phyloP scores from a whole-genome alignment of 1,284 basidiomycete genomes.

The Moesziomyces antarcticus region DNA sequence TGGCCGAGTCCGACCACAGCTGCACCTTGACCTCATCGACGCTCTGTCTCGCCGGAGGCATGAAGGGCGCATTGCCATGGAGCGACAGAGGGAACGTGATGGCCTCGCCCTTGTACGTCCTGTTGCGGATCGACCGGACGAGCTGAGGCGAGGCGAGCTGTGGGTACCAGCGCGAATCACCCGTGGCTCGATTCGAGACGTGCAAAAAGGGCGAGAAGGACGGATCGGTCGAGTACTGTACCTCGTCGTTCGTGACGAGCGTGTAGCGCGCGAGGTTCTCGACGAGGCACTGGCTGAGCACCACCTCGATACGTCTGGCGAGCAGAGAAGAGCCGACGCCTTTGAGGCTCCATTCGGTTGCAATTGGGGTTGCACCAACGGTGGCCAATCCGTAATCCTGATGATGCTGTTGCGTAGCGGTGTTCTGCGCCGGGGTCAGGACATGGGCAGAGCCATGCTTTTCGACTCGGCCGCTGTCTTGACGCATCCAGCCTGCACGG shows the following conservation, averaged over 20 bases:
- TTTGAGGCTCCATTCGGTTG: constrained; percentile 41
- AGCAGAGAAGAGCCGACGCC: constrained; percentile 50
- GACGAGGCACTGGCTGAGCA: constrained; percentile 36
- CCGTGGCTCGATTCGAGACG: constrained; percentile 45
- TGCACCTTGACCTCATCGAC: constrained; percentile 39
- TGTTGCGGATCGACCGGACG: constrained; percentile 15
- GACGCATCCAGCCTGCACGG: constrained; percentile 39
- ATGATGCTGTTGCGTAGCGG: constrained; percentile 14
- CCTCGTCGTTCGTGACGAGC: constrained; percentile 14
- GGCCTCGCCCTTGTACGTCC: constrained; percentile 11
- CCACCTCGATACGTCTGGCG: constrained; percentile 44
- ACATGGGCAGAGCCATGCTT: constrained; percentile 16
- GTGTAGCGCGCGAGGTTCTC: constrained; percentile 26
- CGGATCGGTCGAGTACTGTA: constrained; percentile 13
- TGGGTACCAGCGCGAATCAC: constrained; percentile 59
- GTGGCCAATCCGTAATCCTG: constrained; percentile 12
- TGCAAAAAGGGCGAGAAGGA: constrained; percentile 56
- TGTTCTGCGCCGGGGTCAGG: constrained; percentile 11
- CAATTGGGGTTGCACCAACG: constrained; percentile 13
- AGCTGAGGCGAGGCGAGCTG: constrained; percentile 18
- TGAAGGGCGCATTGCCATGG: constrained; percentile 61
- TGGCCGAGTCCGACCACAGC: constrained; percentile 52
- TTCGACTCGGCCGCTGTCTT: constrained; percentile 18
- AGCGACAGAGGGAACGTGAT: constrained; percentile 47
- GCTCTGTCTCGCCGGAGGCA: constrained; percentile 44